Evolutionary conservation across 2,329 filamentous ascomycete genomes (phyloP), one percentile per base, ranked within the genome.

Genomic region (Ascochyta fabae): DNA sequence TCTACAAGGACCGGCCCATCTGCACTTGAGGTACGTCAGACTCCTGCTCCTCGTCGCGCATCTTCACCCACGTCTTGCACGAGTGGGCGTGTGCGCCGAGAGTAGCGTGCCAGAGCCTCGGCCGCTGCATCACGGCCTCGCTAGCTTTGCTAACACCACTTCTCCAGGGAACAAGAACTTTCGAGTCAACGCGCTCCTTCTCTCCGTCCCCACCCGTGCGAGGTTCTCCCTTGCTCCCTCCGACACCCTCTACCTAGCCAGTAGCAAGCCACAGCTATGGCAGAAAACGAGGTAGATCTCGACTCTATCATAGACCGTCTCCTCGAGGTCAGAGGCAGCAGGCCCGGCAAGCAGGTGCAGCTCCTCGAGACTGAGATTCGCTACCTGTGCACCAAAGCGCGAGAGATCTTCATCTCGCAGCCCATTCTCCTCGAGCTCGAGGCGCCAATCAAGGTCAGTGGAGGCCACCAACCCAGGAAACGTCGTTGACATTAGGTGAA

Each of bases 401-500:
- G 95, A 66, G 95, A 99, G 83, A 98, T 99, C 73, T 98, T 99
- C 84, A 98, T 99, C 79, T 97, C 93, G 61, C 95, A 99, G 83
- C 95, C 95, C 66, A 98, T 98, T 74, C 84, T 99, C 67, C 87
- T 99, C 66, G 95, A 99, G 83, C 86, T 99, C 46, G 95, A 98
- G 80, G 95, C 95, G 75, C 95, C 95, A 60, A 98, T 99, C 81
- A 99, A 99, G 92, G 94, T 96, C 84, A 71, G 83, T 75, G 45
- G 19, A 27, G 29, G 24, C 35, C 23, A 29, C 39, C 49, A 27
- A 36, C 24, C 29, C 42, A 45, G 27, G 31, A 24, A 42, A 46
- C 43, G 47, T 36, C 55, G 10, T 63, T 68, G 54, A 72, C 56
- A 52, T 23, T 12, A 27, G 13, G 33, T 16, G 6, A 7, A 12